These are phyloP conservation scores for Fusarium compactum DNA, from an alignment of 2,329 filamentous ascomycete genomes.

Conservation along the genomic window DNA sequence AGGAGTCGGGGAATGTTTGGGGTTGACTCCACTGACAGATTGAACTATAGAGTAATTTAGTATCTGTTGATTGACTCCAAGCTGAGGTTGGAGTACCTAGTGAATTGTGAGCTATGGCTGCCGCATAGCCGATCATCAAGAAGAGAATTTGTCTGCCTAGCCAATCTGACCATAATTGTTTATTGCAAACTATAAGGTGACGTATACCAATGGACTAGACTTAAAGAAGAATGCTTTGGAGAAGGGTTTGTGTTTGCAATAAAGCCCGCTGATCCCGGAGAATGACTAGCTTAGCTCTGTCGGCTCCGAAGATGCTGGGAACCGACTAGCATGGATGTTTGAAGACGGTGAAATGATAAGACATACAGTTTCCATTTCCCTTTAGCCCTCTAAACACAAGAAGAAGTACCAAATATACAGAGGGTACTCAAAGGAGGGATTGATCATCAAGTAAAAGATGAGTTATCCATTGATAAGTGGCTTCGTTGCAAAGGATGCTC, in stretches of 20 bases:
- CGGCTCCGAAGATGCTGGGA: constrained; percentile 11
- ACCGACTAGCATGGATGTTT: background rate
- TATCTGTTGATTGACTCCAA: no score
- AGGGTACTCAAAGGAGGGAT: background rate
- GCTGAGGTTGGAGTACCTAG: constrained; percentile 11
- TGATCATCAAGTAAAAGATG: background rate
- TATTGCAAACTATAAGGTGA: background rate
- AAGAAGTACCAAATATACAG: no score
- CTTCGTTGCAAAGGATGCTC: background rate
- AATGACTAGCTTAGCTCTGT: constrained; percentile 1
- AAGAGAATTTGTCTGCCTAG: background rate
- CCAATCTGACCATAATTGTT: constrained; percentile 14
- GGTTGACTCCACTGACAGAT: background rate
- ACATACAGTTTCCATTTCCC: background rate
- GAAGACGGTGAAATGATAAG: constrained; percentile 8
- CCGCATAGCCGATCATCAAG: constrained; percentile 15
- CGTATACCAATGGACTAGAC: background rate
- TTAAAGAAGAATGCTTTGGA: constrained; percentile 9
- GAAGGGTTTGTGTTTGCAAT: constrained; percentile 3
- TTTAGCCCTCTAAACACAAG: background rate
- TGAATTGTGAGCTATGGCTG: background rate
- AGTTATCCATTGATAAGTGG: background rate
- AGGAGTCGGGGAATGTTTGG: background rate
- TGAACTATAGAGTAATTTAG: background rate
- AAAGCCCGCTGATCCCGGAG: constrained; percentile 23